Percentiles rank a stretch among this genome's conserved stretches.
These are phyloP conservation scores for Lignosus rhinocerotis DNA, from an alignment of 1,284 basidiomycete species.

Conservation along the genomic window DNA sequence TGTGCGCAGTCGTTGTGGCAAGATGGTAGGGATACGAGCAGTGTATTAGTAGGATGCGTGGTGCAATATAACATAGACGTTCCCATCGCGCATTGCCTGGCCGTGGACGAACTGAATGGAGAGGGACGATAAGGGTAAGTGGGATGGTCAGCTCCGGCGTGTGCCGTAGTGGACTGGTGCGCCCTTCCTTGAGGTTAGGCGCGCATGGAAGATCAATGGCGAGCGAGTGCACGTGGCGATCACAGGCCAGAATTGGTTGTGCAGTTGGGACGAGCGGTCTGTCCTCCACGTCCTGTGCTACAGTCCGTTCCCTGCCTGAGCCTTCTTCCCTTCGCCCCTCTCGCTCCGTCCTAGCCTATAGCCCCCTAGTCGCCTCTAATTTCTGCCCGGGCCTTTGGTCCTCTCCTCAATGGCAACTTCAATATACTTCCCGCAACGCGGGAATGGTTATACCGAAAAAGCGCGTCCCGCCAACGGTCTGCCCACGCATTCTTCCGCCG, in stretches of 20 bases:
- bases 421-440: constrained; percentile 47
- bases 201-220: not conserved
- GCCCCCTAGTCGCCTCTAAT: constrained; percentile 15
- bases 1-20: not conserved
- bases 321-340: not conserved
- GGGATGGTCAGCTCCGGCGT: no score
- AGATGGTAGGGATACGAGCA: constrained; percentile 17
- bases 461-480: constrained; percentile 48
- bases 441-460: constrained; percentile 49
- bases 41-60: constrained; percentile 18
- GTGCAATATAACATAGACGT: constrained; percentile 13
- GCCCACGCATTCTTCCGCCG: constrained; percentile 60
- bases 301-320: not conserved
- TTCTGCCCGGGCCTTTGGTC: constrained; percentile 11
- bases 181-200: not conserved
- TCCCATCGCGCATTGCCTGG: not conserved
- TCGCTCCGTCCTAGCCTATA: constrained; percentile 25
- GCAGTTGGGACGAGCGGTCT: not conserved
- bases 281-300: constrained; percentile 12
- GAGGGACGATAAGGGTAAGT: not conserved
- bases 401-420: constrained; percentile 45
- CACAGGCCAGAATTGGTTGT: not conserved
- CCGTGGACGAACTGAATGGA: not conserved
- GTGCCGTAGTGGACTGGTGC: no score
- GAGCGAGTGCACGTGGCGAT: constrained; percentile 4